Evolutionary conservation across 305 asterid genomes (phyloP).

Genomic region (Solanum hybrid): DNA sequence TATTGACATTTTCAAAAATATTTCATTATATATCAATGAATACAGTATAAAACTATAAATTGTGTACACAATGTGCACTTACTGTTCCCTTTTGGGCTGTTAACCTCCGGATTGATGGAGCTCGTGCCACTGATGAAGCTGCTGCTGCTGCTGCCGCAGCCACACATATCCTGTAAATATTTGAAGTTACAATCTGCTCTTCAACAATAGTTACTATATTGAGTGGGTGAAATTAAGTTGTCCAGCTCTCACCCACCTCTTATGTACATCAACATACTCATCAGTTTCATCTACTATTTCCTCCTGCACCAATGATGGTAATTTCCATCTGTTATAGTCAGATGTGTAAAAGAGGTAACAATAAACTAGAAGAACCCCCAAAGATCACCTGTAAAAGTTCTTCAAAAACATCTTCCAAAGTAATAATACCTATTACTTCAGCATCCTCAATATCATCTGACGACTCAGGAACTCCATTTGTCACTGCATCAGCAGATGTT

Average conservation of each 20-base stretch:
- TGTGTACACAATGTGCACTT: slow-evolving; percentile 21
- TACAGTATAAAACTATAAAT: background rate
- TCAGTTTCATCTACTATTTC: slow-evolving; percentile 98
- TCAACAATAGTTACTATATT: background rate
- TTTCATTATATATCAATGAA: background rate
- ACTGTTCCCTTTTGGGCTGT: slow-evolving; percentile 53
- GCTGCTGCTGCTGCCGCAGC: slow-evolving; percentile 84
- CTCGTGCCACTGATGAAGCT: slow-evolving; percentile 81
- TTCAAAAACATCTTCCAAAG: slow-evolving; percentile 89
- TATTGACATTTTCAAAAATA: background rate
- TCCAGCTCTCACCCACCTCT: slow-evolving; percentile 38
- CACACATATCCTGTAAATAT: slow-evolving; percentile 67
- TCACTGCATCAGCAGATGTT: slow-evolving; percentile 24
- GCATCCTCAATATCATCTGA: slow-evolving; percentile 62
- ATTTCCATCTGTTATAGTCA: background rate
- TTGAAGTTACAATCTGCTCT: slow-evolving; percentile 1
- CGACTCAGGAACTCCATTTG: slow-evolving; percentile 20
- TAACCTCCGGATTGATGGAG: slow-evolving; percentile 72
- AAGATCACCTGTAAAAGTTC: slow-evolving; percentile 77
- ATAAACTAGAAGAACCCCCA: background rate
- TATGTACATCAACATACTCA: slow-evolving; percentile 89
- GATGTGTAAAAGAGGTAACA: background rate
- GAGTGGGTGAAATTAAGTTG: background rate
- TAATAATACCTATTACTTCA: slow-evolving; percentile 81
- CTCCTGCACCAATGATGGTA: slow-evolving; percentile 38